Evolutionary conservation across 768 basidiomycete genomes (phyloP), one percentile per base, ranked within the genome.

Genomic region (Leccinellum rugosiceps): DNA sequence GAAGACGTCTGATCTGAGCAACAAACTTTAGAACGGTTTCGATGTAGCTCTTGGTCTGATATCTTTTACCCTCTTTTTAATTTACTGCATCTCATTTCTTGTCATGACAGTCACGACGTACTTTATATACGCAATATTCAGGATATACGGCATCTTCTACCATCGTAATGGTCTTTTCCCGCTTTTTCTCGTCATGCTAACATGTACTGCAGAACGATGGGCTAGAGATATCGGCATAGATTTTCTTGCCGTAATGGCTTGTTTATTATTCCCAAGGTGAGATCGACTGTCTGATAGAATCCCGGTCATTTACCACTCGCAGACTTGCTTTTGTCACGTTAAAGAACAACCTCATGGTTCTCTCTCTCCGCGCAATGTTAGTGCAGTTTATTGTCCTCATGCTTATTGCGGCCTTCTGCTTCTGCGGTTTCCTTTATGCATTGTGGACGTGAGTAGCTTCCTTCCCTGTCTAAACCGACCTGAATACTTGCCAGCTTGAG

Each of bases 261-360:
- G 89, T 59, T 76, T 97, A 26, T 83, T 98, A 74, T 97, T 96
- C 68, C 94, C 94, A 57, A 80, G 94, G 88, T 85, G 51, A 54
- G 74, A 50, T 15, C n/a, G 52, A 38, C 13, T 47, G 0, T 17
- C n/a, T 34, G 31, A 13, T 3, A 6, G 15, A 11, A 51, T 41
- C 10, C 9, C 19, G 10, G 34, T 52, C 52, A 56, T 38, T 59
- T 7, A 26, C 23, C 11, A 32, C n/a, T 51, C n/a, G 17, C 63
- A 92, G 93, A 53, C 74, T 97, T 55, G 94, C 93, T 0, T 98
- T 98, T 66, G 94, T 96, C 4, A 92, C 92, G 0, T 76, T 97
- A 28, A 87, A 88, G 65, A 80, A 90, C 62, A 91, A 87, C 59
- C 76, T 89, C 41, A 87, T 90, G 83, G 88, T 91, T 21, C 78